These are phyloP conservation scores for Aeschynomene evenia DNA, from an alignment of 306 rosid genomes.

Conservation along the genomic window DNA sequence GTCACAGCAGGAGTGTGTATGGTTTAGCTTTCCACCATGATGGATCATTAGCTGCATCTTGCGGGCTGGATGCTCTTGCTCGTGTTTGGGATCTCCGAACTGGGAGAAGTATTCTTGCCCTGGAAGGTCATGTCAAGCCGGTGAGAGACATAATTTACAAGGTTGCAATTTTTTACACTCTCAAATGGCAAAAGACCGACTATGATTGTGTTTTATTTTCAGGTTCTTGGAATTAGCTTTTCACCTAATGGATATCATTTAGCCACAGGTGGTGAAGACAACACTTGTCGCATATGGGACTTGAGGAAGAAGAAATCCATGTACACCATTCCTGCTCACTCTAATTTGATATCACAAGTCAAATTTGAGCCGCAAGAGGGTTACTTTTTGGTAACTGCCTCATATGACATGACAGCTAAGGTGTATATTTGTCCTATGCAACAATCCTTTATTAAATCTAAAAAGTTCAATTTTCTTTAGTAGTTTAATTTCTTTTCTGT, in stretches of 20 bases:
- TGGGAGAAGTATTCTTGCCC: constrained; percentile 87
- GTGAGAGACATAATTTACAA: constrained; percentile 41
- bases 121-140: constrained; percentile 95
- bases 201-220: constrained; percentile 29
- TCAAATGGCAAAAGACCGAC: constrained; percentile 5
- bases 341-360: constrained; percentile 88
- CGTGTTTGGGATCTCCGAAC: constrained; percentile 98
- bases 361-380: constrained; percentile 96
- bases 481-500: constrained; percentile 23
- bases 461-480: constrained; percentile 1
- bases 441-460: constrained; percentile 9
- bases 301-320: constrained; percentile 85
- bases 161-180: constrained; percentile 3
- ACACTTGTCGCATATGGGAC: constrained; percentile 94
- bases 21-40: constrained; percentile 80
- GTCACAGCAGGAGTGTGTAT: constrained; percentile 88
- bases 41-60: constrained; percentile 91
- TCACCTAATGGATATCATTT: constrained; percentile 89
- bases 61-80: constrained; percentile 85
- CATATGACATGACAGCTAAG: constrained; percentile 95
- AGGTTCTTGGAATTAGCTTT: constrained; percentile 86
- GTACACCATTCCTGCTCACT: constrained; percentile 87
- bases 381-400: constrained; percentile 88
- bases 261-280: constrained; percentile 92
- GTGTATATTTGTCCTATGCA: constrained; percentile 39